Base-by-base conservation (phyloP, 495 filamentous ascomycete species). In the Aspergillus homomorphus region DNA sequence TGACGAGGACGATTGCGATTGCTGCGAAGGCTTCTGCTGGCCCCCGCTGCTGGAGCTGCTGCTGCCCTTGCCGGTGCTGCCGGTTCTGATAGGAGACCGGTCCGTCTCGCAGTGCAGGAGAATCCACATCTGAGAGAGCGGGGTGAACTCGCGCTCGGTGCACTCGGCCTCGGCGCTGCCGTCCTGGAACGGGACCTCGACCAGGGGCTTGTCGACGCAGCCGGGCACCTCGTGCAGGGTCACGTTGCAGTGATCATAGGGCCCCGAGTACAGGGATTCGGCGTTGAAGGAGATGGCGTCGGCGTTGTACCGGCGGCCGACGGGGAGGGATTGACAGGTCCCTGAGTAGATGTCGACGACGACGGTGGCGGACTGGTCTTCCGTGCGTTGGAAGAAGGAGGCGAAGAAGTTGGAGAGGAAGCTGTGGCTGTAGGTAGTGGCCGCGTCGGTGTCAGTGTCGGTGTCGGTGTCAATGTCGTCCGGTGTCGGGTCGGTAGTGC, bases 181-280 rank as follows among this genome's bases (percentile, higher is more conserved):
- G 7, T 26, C 20, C 28, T 54, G 30, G 8, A 76, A 50, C 15
- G 59, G 57, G 22, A 59, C 45, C 16, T 26, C 62, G 43, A 78
- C 61, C 0, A 78, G 62, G 0, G 75, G 69, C 9, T 56, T 54
- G 23, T 72, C 70, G 18, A 69, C 58, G 53, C 75, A 78, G 7
- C 62, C 73, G 0, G 73, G 69, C 0, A 68, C 62, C 49, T 78
- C 73, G 55, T 74, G 73, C 4, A 78, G 52, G 28, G 71, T 69
- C 51, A 77, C 65, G 10, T 67, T 70, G 63, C 75, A 78, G 24
- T 59, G 58, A 18, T 66, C 63, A 19, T 56, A 44, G 16, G 53
- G 57, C 20, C 65, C 60, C 12, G 53, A 41, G 46, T 56, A 58
- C 53, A 69, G 48, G 1, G 73, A 51, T 23, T 72, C 66, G 6